These are phyloP conservation scores for Porcisia deanei DNA, from an alignment of 208 protist genomes.

Conservation along the genomic window DNA sequence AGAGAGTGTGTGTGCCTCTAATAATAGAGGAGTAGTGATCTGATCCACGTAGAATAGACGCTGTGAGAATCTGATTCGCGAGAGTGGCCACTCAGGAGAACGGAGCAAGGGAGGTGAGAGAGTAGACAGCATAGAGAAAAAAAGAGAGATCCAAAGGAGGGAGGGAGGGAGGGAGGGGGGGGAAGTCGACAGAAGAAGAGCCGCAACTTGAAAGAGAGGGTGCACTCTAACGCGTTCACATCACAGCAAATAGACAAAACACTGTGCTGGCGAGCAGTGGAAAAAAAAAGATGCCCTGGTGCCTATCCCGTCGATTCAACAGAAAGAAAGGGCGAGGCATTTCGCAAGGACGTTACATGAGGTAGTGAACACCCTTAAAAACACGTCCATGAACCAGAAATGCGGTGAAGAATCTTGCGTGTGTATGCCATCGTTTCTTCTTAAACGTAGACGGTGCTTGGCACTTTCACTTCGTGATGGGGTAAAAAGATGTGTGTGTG, in stretches of 20 bases:
- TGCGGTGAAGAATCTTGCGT: neutral
- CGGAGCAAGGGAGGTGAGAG: too few relatives aligned
- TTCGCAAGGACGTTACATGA: neutral
- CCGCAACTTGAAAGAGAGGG: too few relatives aligned
- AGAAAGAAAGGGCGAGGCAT: neutral
- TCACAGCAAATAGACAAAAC: neutral
- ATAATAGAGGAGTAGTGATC: neutral
- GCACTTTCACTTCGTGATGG: neutral
- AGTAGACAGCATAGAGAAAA: neutral
- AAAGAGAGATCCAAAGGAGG: neutral
- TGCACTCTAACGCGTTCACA: too few relatives aligned
- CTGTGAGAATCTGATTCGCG: neutral
- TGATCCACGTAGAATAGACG: neutral
- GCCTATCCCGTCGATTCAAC: neutral
- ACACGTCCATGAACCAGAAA: neutral
- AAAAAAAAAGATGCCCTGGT: neutral
- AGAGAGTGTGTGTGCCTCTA: neutral
- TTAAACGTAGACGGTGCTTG: neutral
- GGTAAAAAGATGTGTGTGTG: neutral
- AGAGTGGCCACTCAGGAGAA: neutral
- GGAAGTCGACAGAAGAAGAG: conserved; percentile 1
- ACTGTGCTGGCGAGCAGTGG: neutral
- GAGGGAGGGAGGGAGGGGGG: neutral
- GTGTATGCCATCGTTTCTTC: neutral
- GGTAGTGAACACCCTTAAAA: neutral